phyloP scores from a whole-genome alignment of 371 early-diverging fungal species.

The Mortierella sp. region DNA sequence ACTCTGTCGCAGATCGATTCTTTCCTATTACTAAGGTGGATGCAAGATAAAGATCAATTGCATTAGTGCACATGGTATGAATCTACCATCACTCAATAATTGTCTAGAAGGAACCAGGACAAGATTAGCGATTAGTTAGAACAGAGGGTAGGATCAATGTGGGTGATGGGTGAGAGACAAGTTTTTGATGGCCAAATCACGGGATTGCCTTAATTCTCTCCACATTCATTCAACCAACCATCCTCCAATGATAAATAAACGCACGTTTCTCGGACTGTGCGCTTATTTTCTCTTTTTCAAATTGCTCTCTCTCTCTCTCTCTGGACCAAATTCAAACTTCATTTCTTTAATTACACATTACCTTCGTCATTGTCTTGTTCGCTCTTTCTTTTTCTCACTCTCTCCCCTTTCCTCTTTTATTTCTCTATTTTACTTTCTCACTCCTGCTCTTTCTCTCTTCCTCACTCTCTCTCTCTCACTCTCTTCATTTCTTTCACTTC shows the following conservation, averaged over 20 bases:
- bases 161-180: too few relatives aligned
- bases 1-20: too few relatives aligned
- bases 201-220: neutral
- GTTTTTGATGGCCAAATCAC: too few relatives aligned
- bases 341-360: neutral
- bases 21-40: too few relatives aligned
- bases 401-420: neutral
- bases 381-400: conserved; percentile 2
- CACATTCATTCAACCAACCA: neutral
- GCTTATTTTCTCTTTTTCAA: neutral
- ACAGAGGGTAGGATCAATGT: too few relatives aligned
- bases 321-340: neutral
- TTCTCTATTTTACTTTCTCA: neutral
- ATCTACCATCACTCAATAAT: too few relatives aligned
- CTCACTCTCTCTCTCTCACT: conserved; percentile 3
- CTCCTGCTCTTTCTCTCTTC: neutral
- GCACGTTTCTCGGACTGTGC: neutral
- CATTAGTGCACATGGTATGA: too few relatives aligned
- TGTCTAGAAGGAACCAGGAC: too few relatives aligned
- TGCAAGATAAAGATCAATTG: too few relatives aligned
- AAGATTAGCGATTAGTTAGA: too few relatives aligned
- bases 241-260: too few relatives aligned
- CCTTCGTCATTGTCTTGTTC: neutral
- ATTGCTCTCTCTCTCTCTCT: neutral
- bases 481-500: conserved; percentile 1